These are phyloP conservation scores for Golubevia sp. DNA, from an alignment of 1,284 basidiomycete genomes.

Conservation along the genomic window DNA sequence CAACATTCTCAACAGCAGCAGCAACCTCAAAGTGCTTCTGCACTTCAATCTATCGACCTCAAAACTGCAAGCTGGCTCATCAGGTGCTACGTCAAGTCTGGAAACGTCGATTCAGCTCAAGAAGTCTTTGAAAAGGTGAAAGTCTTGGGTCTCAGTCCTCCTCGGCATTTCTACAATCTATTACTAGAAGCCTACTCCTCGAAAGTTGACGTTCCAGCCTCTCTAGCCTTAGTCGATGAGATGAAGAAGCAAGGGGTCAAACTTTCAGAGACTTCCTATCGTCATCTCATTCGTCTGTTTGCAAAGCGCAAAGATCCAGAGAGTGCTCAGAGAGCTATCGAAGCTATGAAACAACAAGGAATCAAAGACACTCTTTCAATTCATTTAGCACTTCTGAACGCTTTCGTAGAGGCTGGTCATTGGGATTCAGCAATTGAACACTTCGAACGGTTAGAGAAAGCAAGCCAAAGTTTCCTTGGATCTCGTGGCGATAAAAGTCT, in stretches of 20 bases:
- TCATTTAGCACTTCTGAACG: constrained; percentile 75
- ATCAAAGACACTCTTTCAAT: constrained; percentile 44
- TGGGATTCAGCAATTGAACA: constrained; percentile 75
- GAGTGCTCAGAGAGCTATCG: constrained; percentile 73
- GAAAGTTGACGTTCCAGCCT: constrained; percentile 52
- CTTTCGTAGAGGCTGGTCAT: constrained; percentile 79
- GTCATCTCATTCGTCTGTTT: constrained; percentile 73
- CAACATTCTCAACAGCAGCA: too few species aligned
- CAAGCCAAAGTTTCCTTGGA: constrained; percentile 30
- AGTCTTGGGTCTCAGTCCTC: constrained; percentile 11
- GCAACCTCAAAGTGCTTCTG: too few species aligned
- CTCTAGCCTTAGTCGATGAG: constrained; percentile 70
- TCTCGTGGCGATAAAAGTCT: constrained; percentile 26
- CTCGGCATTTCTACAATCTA: constrained; percentile 16
- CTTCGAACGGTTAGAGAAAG: constrained; percentile 72
- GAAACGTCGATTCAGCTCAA: constrained; percentile 21
- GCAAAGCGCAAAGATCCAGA: constrained; percentile 71
- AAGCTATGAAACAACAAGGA: constrained; percentile 65
- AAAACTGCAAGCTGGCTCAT: too few species aligned
- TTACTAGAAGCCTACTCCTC: constrained; percentile 24
- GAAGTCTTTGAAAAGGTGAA: constrained; percentile 12
- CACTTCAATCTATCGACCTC: too few species aligned
- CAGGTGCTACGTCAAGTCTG: too few species aligned
- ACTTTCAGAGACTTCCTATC: constrained; percentile 71
- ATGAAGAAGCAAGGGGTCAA: constrained; percentile 68